These are phyloP conservation scores for Alternaria rosae DNA, from an alignment of 2,329 filamentous ascomycete species.

Conservation along the genomic window DNA sequence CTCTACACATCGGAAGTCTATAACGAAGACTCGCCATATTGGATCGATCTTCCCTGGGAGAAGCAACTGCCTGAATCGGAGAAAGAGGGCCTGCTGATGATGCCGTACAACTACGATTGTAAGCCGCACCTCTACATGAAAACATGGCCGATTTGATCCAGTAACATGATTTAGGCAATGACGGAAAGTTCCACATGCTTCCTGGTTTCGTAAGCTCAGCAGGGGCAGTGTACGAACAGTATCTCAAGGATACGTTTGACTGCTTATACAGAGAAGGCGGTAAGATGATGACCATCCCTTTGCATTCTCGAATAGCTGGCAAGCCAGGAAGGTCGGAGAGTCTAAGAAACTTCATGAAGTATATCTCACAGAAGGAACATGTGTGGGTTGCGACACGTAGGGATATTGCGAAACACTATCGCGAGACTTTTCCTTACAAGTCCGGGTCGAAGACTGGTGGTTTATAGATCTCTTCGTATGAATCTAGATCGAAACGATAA, in stretches of 20 bases:
- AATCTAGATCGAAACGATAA: background rate
- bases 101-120: conserved; percentile 64
- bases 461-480: background rate
- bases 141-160: conserved; percentile 40
- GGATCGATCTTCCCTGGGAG: conserved; percentile 62
- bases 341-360: conserved; percentile 61
- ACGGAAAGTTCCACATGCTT: conserved; percentile 50
- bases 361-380: conserved; percentile 60
- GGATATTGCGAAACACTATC: conserved; percentile 61
- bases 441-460: conserved; percentile 24
- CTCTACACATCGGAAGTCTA: conserved; percentile 61
- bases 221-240: conserved; percentile 51
- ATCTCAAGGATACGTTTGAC: conserved; percentile 62
- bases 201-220: conserved; percentile 53
- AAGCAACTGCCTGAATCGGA: conserved; percentile 49
- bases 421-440: conserved; percentile 56
- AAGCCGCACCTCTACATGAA: conserved; percentile 42
- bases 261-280: conserved; percentile 61
- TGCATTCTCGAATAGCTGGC: conserved; percentile 62
- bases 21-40: conserved; percentile 64
- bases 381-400: conserved; percentile 63
- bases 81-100: conserved; percentile 63
- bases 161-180: conserved; percentile 38
- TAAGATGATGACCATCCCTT: conserved; percentile 64
- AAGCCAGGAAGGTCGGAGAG: conserved; percentile 61